Base-by-base conservation (phyloP, 306 rosid genomes). In the Castanea mollissima region DNA sequence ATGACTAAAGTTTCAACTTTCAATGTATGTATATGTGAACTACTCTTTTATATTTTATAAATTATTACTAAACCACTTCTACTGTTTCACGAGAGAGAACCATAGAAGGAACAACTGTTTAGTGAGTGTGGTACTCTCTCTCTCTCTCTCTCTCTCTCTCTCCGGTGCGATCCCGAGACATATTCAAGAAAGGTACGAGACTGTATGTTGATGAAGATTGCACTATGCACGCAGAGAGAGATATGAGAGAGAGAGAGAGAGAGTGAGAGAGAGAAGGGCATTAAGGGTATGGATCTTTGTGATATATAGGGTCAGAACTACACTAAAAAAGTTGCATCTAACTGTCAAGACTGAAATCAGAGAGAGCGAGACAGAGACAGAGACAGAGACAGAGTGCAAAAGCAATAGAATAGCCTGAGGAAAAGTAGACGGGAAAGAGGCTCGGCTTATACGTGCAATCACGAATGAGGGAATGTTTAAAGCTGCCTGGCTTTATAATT, bases 291-390 rank as follows among this genome's bases (percentile, higher is more conserved):
- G 81, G 79, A 62, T 78, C 82, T 71, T 78, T 74, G 82, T 49
- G 86, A 79, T 68, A 63, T 67, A 79, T 74, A 81, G 85, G 89
- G 80, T 79, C 91, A 74, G 81, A 81, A 73, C 87, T 81, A 76
- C 90, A 87, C 93, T 72, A 85, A 87, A 89, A 84, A 86, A 82
- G 90, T 82, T 86, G 80, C 85, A 82, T 76, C 74, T 63, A 72
- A 60, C 71, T 76, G 85, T 82, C 78, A 59, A 55, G 34, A 49
- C 59, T 55, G 54, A 67, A 25, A 31, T 8, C 58, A 25, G 69
- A 59, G 71, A 69, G 72, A 31, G 57, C 27, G 44, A 38, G 46
- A 38, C 10, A 38, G 46, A 41, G 46, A 41, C 12, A 41, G 11
- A 41, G 46, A 41, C 46, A 41, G 46, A 41, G 52, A 38, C 74